Percentiles rank a stretch among this genome's conserved stretches.
Conservation (phyloP, 176 grass and related monocot species). For the Urochloa ruziziensis region DNA sequence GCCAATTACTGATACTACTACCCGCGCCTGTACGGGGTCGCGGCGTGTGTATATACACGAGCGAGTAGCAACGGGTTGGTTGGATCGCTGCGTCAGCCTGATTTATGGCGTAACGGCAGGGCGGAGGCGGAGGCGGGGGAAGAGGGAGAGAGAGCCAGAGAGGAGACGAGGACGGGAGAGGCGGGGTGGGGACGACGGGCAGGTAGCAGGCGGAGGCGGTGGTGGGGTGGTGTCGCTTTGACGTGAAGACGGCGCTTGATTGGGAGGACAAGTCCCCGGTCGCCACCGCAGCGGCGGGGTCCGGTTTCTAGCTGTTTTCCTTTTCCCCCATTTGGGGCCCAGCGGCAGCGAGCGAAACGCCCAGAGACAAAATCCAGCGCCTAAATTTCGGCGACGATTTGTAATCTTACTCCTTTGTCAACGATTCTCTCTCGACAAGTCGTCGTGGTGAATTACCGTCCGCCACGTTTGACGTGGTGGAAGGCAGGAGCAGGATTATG, state of each 20-base stretch:
- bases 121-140: background rate
- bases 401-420: background rate
- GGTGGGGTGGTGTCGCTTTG: slow-evolving; percentile 35
- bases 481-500: background rate
- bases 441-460: background rate
- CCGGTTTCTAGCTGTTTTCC: background rate
- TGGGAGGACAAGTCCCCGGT: background rate
- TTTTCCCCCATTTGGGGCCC: background rate
- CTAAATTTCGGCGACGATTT: background rate
- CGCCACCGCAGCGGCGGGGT: background rate
- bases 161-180: background rate
- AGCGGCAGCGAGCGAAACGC: background rate
- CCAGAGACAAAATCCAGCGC: background rate
- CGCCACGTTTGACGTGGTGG: background rate
- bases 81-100: background rate
- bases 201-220: background rate
- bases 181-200: background rate
- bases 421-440: background rate
- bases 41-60: background rate
- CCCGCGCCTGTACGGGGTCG: background rate
- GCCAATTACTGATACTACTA: no score
- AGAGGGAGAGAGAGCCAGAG: background rate
- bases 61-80: background rate
- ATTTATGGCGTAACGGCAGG: slow-evolving; percentile 24
- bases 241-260: slow-evolving; percentile 35